Evolutionary conservation across 1,284 basidiomycete species (phyloP).

Genomic region (Ustilago tritici): DNA sequence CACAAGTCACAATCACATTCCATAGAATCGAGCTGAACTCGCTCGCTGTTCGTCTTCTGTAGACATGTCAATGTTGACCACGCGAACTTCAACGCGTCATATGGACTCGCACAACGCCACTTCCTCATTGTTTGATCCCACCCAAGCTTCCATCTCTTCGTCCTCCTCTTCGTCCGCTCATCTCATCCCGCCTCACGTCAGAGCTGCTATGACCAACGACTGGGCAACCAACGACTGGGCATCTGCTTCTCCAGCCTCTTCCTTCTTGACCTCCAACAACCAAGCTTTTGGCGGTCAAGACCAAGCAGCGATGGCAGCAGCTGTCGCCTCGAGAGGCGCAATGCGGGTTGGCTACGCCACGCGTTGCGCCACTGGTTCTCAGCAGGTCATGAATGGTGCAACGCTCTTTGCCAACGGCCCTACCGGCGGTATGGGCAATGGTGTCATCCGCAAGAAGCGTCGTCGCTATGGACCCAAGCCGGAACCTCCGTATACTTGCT

Average conservation of each 20-base stretch:
- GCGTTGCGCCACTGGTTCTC: slow-evolving; percentile 25
- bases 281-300: slow-evolving; percentile 12
- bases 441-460: slow-evolving; percentile 33
- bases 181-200: slow-evolving; percentile 9
- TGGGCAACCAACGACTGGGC: slow-evolving; percentile 17
- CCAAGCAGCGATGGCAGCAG: not conserved
- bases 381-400: slow-evolving; percentile 7
- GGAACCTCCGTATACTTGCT: slow-evolving; percentile 46
- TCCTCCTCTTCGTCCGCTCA: slow-evolving; percentile 13
- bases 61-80: slow-evolving; percentile 29
- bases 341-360: slow-evolving; percentile 21
- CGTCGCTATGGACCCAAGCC: slow-evolving; percentile 47
- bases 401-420: slow-evolving; percentile 6
- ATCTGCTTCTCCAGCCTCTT: slow-evolving; percentile 5
- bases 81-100: slow-evolving; percentile 25
- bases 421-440: not conserved
- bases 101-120: slow-evolving; percentile 13
- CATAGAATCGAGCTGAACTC: not conserved
- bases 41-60: not conserved
- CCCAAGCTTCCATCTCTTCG: slow-evolving; percentile 2
- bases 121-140: slow-evolving; percentile 22
- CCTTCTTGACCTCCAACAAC: slow-evolving; percentile 2
- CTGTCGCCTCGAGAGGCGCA: slow-evolving; percentile 1
- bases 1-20: slow-evolving; percentile 7
- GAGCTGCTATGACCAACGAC: slow-evolving; percentile 1